Evolutionary conservation across 2,329 filamentous ascomycete species (phyloP).

Genomic region (Mycocentrospora acerina): DNA sequence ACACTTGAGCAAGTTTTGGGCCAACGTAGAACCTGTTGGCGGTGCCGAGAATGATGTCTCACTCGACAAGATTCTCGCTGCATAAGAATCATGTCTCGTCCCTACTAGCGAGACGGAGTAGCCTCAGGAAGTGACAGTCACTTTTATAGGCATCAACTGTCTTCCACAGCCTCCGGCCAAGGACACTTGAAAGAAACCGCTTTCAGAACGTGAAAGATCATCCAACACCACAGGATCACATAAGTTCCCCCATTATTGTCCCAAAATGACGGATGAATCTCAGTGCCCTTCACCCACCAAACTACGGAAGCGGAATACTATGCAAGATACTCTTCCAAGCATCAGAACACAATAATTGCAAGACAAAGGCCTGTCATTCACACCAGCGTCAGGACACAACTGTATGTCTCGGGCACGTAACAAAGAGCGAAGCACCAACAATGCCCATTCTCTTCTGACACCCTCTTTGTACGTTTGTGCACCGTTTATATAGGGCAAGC

Average conservation of each 20-base stretch:
- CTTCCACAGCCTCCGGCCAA: no score
- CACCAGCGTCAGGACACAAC: constrained; percentile 8
- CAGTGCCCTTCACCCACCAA: no score
- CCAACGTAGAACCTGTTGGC: constrained; percentile 67
- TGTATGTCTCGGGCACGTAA: constrained; percentile 20
- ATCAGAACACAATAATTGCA: constrained; percentile 17
- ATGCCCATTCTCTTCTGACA: constrained; percentile 17
- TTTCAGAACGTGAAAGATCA: constrained; percentile 10
- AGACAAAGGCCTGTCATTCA: constrained; percentile 27
- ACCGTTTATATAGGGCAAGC: constrained; percentile 25
- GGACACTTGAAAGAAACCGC: constrained; percentile 5
- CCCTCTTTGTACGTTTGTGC: constrained; percentile 30
- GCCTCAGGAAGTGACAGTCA: no score
- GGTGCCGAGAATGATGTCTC: constrained; percentile 47
- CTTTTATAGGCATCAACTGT: no score
- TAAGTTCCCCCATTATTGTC: constrained; percentile 7
- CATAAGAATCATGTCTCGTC: constrained; percentile 13
- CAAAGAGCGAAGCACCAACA: constrained; percentile 34
- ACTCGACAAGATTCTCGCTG: constrained; percentile 60
- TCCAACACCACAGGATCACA: constrained; percentile 10
- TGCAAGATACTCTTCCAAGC: constrained; percentile 7
- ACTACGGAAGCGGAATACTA: constrained; percentile 9
- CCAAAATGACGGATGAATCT: neutral
- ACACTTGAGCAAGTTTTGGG: constrained; percentile 85
- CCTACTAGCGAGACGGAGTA: neutral